Evolutionary conservation across 1,284 basidiomycete genomes (phyloP).

Genomic region (Apiotrichum akiyoshidainum): DNA sequence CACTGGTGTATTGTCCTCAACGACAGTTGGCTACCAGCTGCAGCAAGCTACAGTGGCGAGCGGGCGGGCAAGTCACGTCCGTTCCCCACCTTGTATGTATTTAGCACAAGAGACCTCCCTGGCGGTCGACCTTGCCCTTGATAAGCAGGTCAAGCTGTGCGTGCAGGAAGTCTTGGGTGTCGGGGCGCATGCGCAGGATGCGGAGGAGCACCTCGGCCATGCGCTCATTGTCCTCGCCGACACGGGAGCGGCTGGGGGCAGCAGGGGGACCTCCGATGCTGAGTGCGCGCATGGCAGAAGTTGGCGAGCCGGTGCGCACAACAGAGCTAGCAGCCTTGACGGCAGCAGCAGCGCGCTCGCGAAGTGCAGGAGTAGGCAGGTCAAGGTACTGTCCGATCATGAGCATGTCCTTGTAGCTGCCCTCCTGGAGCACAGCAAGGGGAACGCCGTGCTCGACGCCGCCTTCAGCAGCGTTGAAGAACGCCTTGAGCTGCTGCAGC

Average conservation of each 20-base stretch:
- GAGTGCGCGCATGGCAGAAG: conserved; percentile 17
- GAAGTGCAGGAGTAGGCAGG: conserved; percentile 40
- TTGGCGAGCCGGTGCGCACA: conserved; percentile 1
- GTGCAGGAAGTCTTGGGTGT: conserved; percentile 33
- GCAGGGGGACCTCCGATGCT: conserved; percentile 10
- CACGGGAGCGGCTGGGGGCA: not conserved
- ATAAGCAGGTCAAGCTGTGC: conserved; percentile 7
- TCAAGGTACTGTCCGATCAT: conserved; percentile 49
- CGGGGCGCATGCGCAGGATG: conserved; percentile 44
- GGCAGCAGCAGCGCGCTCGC: conserved; percentile 40
- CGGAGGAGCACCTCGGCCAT: conserved; percentile 48
- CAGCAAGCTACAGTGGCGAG: too few species aligned
- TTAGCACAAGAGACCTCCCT: not conserved
- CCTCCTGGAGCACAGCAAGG: conserved; percentile 32
- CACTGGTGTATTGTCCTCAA: too few species aligned
- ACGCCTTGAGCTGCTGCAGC: conserved; percentile 45
- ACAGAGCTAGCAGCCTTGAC: conserved; percentile 32
- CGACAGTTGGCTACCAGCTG: too few species aligned
- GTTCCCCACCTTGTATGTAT: too few species aligned
- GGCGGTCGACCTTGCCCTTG: conserved; percentile 12
- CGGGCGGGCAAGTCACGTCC: too few species aligned
- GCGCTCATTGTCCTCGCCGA: conserved; percentile 35
- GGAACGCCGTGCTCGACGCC: conserved; percentile 47
- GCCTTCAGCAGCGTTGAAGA: conserved; percentile 48
- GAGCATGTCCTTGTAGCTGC: conserved; percentile 45